Evolutionary conservation across 2,329 filamentous ascomycete species (phyloP).

Genomic region (Clarireedia homoeocarpa): DNA sequence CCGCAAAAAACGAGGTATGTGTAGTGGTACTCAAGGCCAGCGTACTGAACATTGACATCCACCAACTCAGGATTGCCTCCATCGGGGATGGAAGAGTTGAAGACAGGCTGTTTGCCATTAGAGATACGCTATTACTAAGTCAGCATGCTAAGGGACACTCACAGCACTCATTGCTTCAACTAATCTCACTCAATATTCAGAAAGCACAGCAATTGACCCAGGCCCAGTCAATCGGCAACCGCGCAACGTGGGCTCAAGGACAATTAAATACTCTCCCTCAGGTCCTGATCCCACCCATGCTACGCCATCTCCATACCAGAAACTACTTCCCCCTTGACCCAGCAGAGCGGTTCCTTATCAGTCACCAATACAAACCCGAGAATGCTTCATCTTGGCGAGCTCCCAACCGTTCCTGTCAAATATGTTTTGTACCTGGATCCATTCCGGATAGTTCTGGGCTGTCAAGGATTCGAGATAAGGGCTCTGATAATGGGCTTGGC

Average conservation of each 20-base stretch:
- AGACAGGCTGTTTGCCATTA: slow-evolving; percentile 15
- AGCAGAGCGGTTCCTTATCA: not conserved
- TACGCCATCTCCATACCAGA: not conserved
- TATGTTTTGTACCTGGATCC: too few relatives aligned
- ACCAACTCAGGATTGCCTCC: slow-evolving; percentile 46
- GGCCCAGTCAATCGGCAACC: not conserved
- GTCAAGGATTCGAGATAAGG: too few relatives aligned
- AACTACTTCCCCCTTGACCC: not conserved
- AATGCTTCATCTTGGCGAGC: not conserved
- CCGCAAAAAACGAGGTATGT: slow-evolving; percentile 50
- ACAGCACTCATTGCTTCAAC: not conserved
- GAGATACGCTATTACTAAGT: not conserved
- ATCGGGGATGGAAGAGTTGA: slow-evolving; percentile 33
- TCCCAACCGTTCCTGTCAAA: too few relatives aligned
- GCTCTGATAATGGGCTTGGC: too few relatives aligned
- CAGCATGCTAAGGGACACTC: not conserved
- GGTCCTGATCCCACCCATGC: not conserved
- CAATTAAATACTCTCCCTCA: not conserved
- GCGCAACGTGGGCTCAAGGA: not conserved
- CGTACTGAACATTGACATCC: slow-evolving; percentile 46
- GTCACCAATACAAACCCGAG: not conserved
- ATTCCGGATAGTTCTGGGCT: too few relatives aligned
- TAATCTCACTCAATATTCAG: not conserved
- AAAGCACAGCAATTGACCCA: not conserved
- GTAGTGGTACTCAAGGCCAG: slow-evolving; percentile 53